Evolutionary conservation across 148 eudicot genomes (phyloP), one percentile per base, ranked within the genome.

Genomic region (Rhododendron henanense): DNA sequence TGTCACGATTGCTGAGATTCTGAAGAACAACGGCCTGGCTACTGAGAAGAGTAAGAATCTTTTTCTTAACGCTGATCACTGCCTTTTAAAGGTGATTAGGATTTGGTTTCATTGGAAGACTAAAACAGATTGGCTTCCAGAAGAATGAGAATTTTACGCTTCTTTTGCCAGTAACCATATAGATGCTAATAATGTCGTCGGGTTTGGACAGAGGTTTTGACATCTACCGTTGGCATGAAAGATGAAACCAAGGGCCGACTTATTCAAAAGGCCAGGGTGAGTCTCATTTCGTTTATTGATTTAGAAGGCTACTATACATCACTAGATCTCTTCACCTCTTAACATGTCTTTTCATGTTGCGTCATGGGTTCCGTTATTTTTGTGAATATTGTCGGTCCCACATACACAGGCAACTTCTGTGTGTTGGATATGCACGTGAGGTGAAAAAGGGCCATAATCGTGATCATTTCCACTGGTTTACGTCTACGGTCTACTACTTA

Each of bases 1-100:
- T 81, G 96, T 95, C 83, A 92, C 95, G 47, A 85, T 95, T 84
- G 92, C 97, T 81, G 97, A 95, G 87, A 95, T 94, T 51, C 83
- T 95, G 83, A 95, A 95, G 91, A 95, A 95, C 81, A 95, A 94
- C 81, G 98, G 98, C 57, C 87, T 93, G 79, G 98, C 98, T 48
- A 69, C 89, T 82, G 94, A 95, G 82, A 95, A 95, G 92, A 94
- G 98, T 71, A 33, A 71, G 76, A 71, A 71, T 13, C 76, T 28
- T 71, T 71, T 71, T 71, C 39, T 33, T 13, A 71, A 71, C 16
- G 19, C 76, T 71, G 14, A 14, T 71, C 76, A 71, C 19, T 15
- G 41, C 76, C 76, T 71, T 28, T 1, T 31, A 33, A 69, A 31
- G 76, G 76, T 13, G 19, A 71, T 33, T 14, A 31, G 8, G 19